Evolutionary conservation across 1,139 yeast genomes (phyloP), one percentile per base, ranked within the genome.

Genomic region (Suhomyces ambrosiae): DNA sequence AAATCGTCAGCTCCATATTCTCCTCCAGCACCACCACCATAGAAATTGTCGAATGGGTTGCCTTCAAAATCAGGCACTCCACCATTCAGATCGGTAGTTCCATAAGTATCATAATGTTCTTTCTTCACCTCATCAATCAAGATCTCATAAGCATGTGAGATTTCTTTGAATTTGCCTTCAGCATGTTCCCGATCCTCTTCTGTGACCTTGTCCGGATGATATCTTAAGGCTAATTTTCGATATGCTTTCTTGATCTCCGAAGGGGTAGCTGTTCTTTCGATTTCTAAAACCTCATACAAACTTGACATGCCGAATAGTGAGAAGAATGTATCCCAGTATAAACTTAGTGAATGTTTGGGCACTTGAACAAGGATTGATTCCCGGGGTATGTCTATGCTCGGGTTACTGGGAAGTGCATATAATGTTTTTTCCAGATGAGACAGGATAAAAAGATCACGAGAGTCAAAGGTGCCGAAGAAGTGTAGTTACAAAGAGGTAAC

Each of bases 171-270:
- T 56, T 74, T 77, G 43, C 75, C 64, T 54, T 86, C 95, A 2
- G 90, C 85, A 26, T 65, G 77, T 17, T 71, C 81, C 38, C 94
- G 72, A 40, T 77, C 79, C 6, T 76, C 79, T 46, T 81, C 89
- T 0, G 76, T 61, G 2, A 77, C 90, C 57, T 87, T 87, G 56
- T 87, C 96, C 0, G 96, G 96, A 57, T 87, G 96, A 53, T 79
- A 76, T 40, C 69, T 66, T 36, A 87, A 69, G 9, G 95, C 95
- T 38, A 83, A 71, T 47, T 77, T 80, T 46, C 89, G 72, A 61
- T 85, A 87, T 1, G 95, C 92, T 59, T 76, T 80, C 49, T 83
- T 81, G 54, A 87, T 84, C 45, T 86, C 95, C 5, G 67, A 62
- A 26, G 75, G 60, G 2, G 83, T 63, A 6, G 95, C 94, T 15